Percentiles rank a stretch among this genome's conserved stretches.
phyloP scores from a whole-genome alignment of 495 filamentous ascomycete genomes.

The Aspergillus indologenus region DNA sequence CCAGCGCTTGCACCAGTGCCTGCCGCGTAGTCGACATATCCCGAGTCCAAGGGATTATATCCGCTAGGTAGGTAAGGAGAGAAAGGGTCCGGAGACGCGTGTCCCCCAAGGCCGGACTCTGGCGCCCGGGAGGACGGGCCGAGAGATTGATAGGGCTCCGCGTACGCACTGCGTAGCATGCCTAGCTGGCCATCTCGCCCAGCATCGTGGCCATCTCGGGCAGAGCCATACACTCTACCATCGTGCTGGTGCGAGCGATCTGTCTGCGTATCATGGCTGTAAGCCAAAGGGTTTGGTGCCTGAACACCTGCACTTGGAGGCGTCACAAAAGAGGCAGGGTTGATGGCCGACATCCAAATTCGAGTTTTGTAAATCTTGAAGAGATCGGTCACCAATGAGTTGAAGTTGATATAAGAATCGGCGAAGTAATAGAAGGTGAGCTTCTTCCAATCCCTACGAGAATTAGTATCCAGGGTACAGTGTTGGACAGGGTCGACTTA shows the following conservation, averaged over 20 bases:
- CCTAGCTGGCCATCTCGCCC: slow-evolving; percentile 35
- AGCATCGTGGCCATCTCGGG: slow-evolving; percentile 30
- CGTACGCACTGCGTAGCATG: slow-evolving; percentile 34
- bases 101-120: slow-evolving; percentile 26
- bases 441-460: slow-evolving; percentile 91
- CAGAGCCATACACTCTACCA: slow-evolving; percentile 25
- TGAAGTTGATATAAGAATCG: slow-evolving; percentile 98
- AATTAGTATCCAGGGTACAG: slow-evolving; percentile 2
- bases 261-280: slow-evolving; percentile 30
- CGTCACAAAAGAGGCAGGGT: slow-evolving; percentile 94
- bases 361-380: slow-evolving; percentile 99
- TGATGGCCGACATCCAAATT: slow-evolving; percentile 99
- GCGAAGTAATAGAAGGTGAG: slow-evolving; percentile 98
- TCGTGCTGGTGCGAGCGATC: slow-evolving; percentile 40
- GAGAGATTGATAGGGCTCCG: slow-evolving; percentile 40
- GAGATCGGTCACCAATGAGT: slow-evolving; percentile 90
- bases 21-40: slow-evolving; percentile 33
- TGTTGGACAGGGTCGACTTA: slow-evolving; percentile 46
- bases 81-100: slow-evolving; percentile 35
- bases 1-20: slow-evolving; percentile 23
- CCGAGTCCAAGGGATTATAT: slow-evolving; percentile 34
- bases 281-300: slow-evolving; percentile 35
- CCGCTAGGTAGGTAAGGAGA: slow-evolving; percentile 30
- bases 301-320: slow-evolving; percentile 65
- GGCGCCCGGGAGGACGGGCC: slow-evolving; percentile 29